Percentiles rank a stretch among this genome's conserved stretches.
Evolutionary conservation across 352 stramenopile genomes (phyloP).

Genomic region (Vaucheria bursata): DNA sequence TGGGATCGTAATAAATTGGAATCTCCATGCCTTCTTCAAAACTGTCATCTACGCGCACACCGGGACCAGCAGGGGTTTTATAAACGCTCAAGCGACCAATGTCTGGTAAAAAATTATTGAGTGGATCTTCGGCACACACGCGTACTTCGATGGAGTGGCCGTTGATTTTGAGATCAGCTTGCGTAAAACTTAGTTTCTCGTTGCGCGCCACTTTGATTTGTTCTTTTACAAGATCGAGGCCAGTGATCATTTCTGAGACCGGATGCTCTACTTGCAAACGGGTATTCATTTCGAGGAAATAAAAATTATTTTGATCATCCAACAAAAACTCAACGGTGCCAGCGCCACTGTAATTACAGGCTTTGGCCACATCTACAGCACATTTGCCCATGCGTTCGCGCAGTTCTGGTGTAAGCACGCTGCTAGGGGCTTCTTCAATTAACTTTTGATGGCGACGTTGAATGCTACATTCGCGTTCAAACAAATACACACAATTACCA

Average conservation of each 20-base stretch:
- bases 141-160: constrained; percentile 77
- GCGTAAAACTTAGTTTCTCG: constrained; percentile 70
- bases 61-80: constrained; percentile 67
- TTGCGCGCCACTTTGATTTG: constrained; percentile 82
- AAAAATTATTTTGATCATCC: constrained; percentile 76
- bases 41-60: constrained; percentile 72
- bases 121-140: too few relatives aligned
- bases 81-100: constrained; percentile 70
- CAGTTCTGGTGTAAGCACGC: constrained; percentile 64
- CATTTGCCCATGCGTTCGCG: constrained; percentile 73
- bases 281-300: constrained; percentile 91
- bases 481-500: constrained; percentile 70
- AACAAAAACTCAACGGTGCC: constrained; percentile 82
- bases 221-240: constrained; percentile 75
- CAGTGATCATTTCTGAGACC: constrained; percentile 78
- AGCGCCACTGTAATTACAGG: constrained; percentile 72
- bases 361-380: constrained; percentile 68
- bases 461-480: constrained; percentile 72
- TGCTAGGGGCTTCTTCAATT: constrained; percentile 74
- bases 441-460: constrained; percentile 82
- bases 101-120: too few relatives aligned
- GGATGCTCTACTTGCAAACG: constrained; percentile 81
- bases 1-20: constrained; percentile 81
- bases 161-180: constrained; percentile 66
- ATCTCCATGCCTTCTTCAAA: constrained; percentile 72